Conservation (phyloP, 2,329 filamentous ascomycete genomes). For the Cercospora sp. region DNA sequence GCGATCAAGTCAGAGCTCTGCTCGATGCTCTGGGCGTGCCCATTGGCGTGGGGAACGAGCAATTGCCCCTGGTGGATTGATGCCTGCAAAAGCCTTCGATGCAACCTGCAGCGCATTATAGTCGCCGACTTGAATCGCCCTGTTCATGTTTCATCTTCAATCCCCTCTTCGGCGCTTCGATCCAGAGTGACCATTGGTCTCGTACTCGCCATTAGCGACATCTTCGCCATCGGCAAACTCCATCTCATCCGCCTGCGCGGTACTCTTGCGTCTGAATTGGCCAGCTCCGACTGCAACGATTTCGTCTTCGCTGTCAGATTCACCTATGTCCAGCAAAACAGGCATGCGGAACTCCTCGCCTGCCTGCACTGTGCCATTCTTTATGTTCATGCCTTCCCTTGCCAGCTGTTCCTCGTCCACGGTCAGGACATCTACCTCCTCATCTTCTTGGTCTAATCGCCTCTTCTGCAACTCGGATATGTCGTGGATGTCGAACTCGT, state of each 20-base stretch:
- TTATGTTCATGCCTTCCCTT: constrained; percentile 34
- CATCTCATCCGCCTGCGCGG: constrained; percentile 52
- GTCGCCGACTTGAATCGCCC: background rate
- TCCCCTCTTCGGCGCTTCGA: constrained; percentile 30
- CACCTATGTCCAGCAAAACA: constrained; percentile 85
- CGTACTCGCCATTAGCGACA: constrained; percentile 24
- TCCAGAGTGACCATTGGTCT: constrained; percentile 27
- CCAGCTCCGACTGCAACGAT: constrained; percentile 67
- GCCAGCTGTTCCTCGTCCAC: constrained; percentile 60
- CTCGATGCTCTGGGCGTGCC: background rate
- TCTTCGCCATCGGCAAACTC: constrained; percentile 34
- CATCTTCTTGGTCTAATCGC: constrained; percentile 86
- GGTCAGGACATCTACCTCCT: constrained; percentile 86
- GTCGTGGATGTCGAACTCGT: constrained; percentile 97
- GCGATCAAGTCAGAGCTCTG: background rate
- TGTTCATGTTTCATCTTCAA: constrained; percentile 11
- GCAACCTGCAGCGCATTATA: background rate
- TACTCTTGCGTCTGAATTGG: constrained; percentile 81
- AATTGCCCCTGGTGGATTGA: background rate
- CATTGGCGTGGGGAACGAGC: too few species aligned
- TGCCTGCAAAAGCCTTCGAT: background rate
- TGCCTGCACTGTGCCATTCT: constrained; percentile 56
- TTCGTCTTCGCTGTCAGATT: constrained; percentile 95
- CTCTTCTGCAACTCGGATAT: constrained; percentile 92
- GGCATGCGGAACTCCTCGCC: constrained; percentile 76